Evolutionary conservation across 2,329 filamentous ascomycete species (phyloP), one percentile per base, ranked within the genome.

Genomic region (Knufia fluminis): DNA sequence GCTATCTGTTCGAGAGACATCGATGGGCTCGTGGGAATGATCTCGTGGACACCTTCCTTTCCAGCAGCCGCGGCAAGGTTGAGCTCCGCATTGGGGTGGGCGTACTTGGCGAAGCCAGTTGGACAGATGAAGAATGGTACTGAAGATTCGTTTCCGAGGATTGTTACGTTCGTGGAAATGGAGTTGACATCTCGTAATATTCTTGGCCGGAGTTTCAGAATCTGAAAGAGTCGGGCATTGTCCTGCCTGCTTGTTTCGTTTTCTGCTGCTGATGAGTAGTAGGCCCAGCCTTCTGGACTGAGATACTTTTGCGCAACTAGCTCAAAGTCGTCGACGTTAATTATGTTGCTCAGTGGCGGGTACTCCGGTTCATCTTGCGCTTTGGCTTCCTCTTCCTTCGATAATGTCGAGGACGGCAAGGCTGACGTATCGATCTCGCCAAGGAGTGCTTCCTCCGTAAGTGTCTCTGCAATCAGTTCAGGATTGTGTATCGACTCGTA

Each of bases 191-290:
- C 66, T 26, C 67, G 64, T 0, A 73, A 60, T 19, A 73, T 64
- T 7, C 74, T 66, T 1, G 74, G 73, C 2, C 74, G 66, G 31
- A 76, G 66, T 54, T 66, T 66, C 19, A 76, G 66, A 12, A 68
- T 68, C 22, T 65, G 64, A 49, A 71, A 75, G 50, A 67, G 65
- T 3, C 62, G 61, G 35, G 19, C 65, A 20, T 46, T 46, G 28
- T 46, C 44, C 22, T 46, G 64, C 45, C 67, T 65, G n/a, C 71
- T 76, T 26, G 70, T 61, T 48, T 71, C 70, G 40, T 75, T 70
- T 1, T 74, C 75, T 0, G 73, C 72, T 1, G 71, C 74, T 1
- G 69, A 71, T n/a, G 66, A 68, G 59, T 75, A 76, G 47, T 67
- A 67, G 2, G 64, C 64, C 64, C 64, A 66, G 12, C 62, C 60